A percentile compares a stretch with the other conserved stretches of the same genome.
phyloP scores from a whole-genome alignment of 257 asterid genomes.

The Osmanthus fragrans region DNA sequence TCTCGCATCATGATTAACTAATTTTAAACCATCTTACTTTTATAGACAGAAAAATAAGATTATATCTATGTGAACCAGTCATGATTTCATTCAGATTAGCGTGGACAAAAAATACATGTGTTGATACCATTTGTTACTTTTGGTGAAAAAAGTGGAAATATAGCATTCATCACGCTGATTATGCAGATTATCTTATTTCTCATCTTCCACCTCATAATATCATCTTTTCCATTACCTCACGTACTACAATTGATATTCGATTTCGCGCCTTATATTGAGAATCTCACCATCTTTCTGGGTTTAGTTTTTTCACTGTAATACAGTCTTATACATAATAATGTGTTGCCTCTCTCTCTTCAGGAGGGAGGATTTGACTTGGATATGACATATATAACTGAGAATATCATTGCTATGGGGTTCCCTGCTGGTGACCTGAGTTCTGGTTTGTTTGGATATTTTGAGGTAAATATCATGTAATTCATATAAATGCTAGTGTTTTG shows the following conservation, averaged over 20 bases:
- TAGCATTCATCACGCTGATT: conserved; percentile 1
- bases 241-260: neutral
- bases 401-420: conserved; percentile 97
- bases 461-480: conserved; percentile 48
- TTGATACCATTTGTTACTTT: neutral
- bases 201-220: conserved; percentile 9
- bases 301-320: conserved; percentile 12
- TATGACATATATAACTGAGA: conserved; percentile 97
- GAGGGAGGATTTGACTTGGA: conserved; percentile 98
- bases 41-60: neutral
- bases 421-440: conserved; percentile 99
- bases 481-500: conserved; percentile 13
- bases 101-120: neutral
- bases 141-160: neutral
- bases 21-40: neutral
- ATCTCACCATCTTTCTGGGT: conserved; percentile 9
- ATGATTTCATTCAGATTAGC: neutral
- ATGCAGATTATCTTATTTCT: conserved; percentile 4
- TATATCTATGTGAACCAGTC: neutral
- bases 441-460: conserved; percentile 91
- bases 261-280: conserved; percentile 13
- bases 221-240: neutral
- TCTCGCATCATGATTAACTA: neutral
- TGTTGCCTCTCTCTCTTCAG: conserved; percentile 41
- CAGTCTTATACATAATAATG: conserved; percentile 9